Conservation (phyloP, 2,329 filamentous ascomycete genomes). For the Colletotrichum trifolii region DNA sequence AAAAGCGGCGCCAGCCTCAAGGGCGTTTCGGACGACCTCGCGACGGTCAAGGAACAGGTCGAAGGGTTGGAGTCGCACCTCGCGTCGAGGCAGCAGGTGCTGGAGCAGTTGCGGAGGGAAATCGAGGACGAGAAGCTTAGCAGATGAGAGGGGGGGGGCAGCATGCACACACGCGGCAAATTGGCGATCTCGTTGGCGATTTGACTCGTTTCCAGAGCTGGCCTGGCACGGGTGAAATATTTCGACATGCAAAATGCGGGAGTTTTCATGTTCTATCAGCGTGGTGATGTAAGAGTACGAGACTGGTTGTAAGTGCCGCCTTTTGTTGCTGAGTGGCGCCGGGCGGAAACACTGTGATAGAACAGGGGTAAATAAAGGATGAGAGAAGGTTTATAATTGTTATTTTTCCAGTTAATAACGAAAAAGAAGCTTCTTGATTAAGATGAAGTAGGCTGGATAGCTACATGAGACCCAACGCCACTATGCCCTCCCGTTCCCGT, state of each 20-base stretch:
- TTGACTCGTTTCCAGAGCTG: conserved; percentile 3
- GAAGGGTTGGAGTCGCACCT: conserved; percentile 89
- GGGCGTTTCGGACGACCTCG: conserved; percentile 84
- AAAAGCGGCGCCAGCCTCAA: conserved; percentile 79
- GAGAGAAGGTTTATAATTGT: no score
- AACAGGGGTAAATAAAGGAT: no score
- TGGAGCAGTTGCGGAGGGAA: conserved; percentile 82
- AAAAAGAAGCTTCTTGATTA: no score
- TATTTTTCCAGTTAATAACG: no score
- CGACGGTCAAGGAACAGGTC: conserved; percentile 92
- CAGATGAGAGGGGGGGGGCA: conserved; percentile 45
- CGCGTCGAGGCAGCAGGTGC: conserved; percentile 76
- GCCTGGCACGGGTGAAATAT: no score
- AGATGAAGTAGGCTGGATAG: no score
- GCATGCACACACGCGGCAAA: not conserved
- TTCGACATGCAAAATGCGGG: not conserved
- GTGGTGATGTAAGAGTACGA: no score
- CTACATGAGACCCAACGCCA: no score
- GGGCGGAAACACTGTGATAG: no score
- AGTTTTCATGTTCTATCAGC: not conserved
- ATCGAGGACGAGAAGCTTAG: conserved; percentile 86
- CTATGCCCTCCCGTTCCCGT: no score
- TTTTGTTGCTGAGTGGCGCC: no score
- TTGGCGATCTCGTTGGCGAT: not conserved
- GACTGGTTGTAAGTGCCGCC: no score